Percentiles rank a stretch among this genome's conserved stretches.
phyloP scores from a whole-genome alignment of 1,284 basidiomycete species.

The Trametes hirsuta region DNA sequence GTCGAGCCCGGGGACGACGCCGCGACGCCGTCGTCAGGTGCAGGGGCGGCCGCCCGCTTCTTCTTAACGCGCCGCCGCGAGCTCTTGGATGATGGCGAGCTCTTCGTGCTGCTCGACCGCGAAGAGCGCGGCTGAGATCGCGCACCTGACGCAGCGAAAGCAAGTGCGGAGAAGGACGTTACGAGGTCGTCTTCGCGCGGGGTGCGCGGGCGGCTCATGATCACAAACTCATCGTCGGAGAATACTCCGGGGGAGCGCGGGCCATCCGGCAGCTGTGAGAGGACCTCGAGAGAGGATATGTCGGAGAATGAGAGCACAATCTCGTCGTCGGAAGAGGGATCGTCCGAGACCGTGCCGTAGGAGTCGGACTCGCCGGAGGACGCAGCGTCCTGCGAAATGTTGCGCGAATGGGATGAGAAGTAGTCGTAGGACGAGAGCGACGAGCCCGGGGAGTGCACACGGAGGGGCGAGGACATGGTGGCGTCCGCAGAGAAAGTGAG shows the following conservation, averaged over 20 bases:
- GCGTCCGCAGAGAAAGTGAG: conserved; percentile 11
- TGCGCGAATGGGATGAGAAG: conserved; percentile 32
- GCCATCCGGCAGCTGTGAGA: conserved; percentile 21
- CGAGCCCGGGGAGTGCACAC: conserved; percentile 30
- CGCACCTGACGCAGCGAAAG: conserved; percentile 18
- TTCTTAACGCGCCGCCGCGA: conserved; percentile 16
- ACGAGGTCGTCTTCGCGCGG: conserved; percentile 25
- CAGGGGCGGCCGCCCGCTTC: conserved; percentile 16
- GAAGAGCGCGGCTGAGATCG: not conserved
- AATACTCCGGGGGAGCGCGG: conserved; percentile 30
- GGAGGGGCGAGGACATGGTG: conserved; percentile 22
- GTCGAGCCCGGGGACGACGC: conserved; percentile 1
- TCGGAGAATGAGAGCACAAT: conserved; percentile 50
- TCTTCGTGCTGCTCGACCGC: conserved; percentile 7
- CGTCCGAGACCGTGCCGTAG: conserved; percentile 29
- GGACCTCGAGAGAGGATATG: conserved; percentile 23
- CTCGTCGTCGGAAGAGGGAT: conserved; percentile 48
- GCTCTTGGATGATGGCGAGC: conserved; percentile 4
- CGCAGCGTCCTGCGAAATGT: conserved; percentile 7
- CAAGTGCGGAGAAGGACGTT: conserved; percentile 30
- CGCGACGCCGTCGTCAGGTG: conserved; percentile 11
- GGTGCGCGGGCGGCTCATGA: conserved; percentile 30
- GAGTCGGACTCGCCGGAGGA: conserved; percentile 30
- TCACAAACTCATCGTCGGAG: conserved; percentile 37
- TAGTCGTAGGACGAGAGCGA: conserved; percentile 35